These are phyloP conservation scores for Cavenderia fasciculata DNA, from an alignment of 78 protist species.

Conservation along the genomic window DNA sequence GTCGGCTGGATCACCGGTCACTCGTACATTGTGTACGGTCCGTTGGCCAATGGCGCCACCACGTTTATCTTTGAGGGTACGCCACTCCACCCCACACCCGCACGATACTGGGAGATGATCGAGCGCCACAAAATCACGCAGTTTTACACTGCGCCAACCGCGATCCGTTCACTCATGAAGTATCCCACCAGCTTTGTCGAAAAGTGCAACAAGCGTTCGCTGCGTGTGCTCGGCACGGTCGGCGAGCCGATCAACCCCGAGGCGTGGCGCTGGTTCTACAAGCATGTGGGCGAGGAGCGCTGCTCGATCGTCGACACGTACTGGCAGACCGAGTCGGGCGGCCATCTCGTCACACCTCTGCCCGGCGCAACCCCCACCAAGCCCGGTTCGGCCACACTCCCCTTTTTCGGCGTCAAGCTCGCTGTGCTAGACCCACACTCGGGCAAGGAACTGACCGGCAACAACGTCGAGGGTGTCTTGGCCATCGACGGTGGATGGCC, in stretches of 20 bases:
- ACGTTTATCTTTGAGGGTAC: slow-evolving; percentile 94
- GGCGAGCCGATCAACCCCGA: slow-evolving; percentile 97
- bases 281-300: slow-evolving; percentile 87
- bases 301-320: slow-evolving; percentile 98
- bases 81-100: slow-evolving; percentile 93
- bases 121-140: slow-evolving; percentile 88
- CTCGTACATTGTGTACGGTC: slow-evolving; percentile 98
- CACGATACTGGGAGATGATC: slow-evolving; percentile 93
- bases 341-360: slow-evolving; percentile 92
- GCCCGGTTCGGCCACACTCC: slow-evolving; percentile 94
- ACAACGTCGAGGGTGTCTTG: slow-evolving; percentile 79
- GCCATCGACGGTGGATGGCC: slow-evolving; percentile 93
- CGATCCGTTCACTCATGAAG: slow-evolving; percentile 95
- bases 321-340: slow-evolving; percentile 99
- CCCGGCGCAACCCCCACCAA: slow-evolving; percentile 95
- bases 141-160: slow-evolving; percentile 99
- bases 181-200: slow-evolving; percentile 81
- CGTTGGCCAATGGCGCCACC: slow-evolving; percentile 96
- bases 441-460: slow-evolving; percentile 4
- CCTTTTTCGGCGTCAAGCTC: slow-evolving; percentile 96
- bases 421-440: slow-evolving; percentile 84
- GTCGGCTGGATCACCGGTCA: slow-evolving; percentile 99
- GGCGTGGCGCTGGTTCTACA: slow-evolving; percentile 94
- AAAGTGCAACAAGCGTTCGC: slow-evolving; percentile 66
- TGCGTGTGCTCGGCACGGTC: slow-evolving; percentile 92